phyloP scores from a whole-genome alignment of 805 yeast species.

The Saccharomycopsis olivae region DNA sequence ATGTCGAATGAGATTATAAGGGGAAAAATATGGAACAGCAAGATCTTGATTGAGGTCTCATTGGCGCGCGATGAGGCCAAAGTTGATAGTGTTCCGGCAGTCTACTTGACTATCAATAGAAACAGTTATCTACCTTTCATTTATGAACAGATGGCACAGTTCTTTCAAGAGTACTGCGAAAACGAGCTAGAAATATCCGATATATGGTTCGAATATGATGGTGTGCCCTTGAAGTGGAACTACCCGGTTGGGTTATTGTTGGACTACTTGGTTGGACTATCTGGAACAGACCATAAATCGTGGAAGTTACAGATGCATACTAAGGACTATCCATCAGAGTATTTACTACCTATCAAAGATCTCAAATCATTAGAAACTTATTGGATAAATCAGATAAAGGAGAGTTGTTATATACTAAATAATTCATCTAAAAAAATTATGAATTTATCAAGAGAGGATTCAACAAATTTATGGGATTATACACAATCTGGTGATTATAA shows the following conservation, averaged over 20 bases:
- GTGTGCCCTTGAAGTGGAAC: slow-evolving; percentile 64
- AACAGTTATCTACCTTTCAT: slow-evolving; percentile 43
- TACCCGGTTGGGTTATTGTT: slow-evolving; percentile 61
- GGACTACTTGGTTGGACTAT: no score
- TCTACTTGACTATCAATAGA: slow-evolving; percentile 25
- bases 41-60: no score
- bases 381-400: slow-evolving; percentile 76
- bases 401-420: slow-evolving; percentile 54
- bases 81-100: no score
- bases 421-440: slow-evolving; percentile 76
- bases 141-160: slow-evolving; percentile 28
- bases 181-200: no score
- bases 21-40: no score
- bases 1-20: no score
- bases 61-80: no score
- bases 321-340: slow-evolving; percentile 34
- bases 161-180: slow-evolving; percentile 26
- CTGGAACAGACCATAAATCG: no score
- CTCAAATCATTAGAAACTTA: slow-evolving; percentile 31
- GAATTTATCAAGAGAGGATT: slow-evolving; percentile 56
- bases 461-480: slow-evolving; percentile 42
- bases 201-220: slow-evolving; percentile 63
- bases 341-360: slow-evolving; percentile 30
- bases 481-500: slow-evolving; percentile 30
- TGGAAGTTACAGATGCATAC: slow-evolving; percentile 40